A percentile compares a stretch with the other conserved stretches of the same genome.
Evolutionary conservation across 2,329 filamentous ascomycete genomes (phyloP).

Genomic region (Fusarium metavorans): DNA sequence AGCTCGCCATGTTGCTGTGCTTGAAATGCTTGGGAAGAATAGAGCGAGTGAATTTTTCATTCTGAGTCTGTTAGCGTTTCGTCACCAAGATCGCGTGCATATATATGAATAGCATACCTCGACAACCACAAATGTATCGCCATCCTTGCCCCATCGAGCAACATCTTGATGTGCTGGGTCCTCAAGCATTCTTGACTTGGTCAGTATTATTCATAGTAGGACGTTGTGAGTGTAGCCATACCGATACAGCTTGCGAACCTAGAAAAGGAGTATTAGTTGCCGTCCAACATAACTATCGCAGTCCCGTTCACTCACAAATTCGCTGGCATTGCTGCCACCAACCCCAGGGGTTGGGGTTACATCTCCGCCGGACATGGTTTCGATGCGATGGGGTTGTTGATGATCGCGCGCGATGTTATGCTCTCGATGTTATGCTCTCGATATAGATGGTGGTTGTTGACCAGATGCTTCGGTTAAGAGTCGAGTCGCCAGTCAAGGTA

Average conservation of each 20-base stretch:
- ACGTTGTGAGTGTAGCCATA: slow-evolving; percentile 56
- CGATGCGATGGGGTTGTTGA: slow-evolving; percentile 2
- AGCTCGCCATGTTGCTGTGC: slow-evolving; percentile 98
- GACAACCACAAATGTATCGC: slow-evolving; percentile 95
- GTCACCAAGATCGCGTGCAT: slow-evolving; percentile 6
- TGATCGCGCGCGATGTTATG: slow-evolving; percentile 11
- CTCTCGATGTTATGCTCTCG: slow-evolving; percentile 3
- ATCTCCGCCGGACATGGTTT: slow-evolving; percentile 51
- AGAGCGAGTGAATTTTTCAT: slow-evolving; percentile 97
- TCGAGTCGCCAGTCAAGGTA: slow-evolving; percentile 22
- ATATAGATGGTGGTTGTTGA: slow-evolving; percentile 1
- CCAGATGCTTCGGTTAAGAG: slow-evolving; percentile 18
- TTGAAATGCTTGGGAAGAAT: slow-evolving; percentile 99
- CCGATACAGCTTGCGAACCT: slow-evolving; percentile 99
- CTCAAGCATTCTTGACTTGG: slow-evolving; percentile 78
- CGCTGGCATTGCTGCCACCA: slow-evolving; percentile 85
- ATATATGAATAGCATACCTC: slow-evolving; percentile 72
- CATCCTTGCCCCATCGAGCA: slow-evolving; percentile 94
- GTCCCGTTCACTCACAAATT: slow-evolving; percentile 79
- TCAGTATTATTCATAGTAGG: slow-evolving; percentile 19
- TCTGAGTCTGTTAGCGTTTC: slow-evolving; percentile 65
- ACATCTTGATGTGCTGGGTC: slow-evolving; percentile 93
- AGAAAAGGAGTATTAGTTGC: slow-evolving; percentile 44
- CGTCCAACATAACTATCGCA: not conserved
- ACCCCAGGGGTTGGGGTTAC: slow-evolving; percentile 48